Evolutionary conservation across 768 basidiomycete genomes (phyloP).

Genomic region (Strobilomyces confusus): DNA sequence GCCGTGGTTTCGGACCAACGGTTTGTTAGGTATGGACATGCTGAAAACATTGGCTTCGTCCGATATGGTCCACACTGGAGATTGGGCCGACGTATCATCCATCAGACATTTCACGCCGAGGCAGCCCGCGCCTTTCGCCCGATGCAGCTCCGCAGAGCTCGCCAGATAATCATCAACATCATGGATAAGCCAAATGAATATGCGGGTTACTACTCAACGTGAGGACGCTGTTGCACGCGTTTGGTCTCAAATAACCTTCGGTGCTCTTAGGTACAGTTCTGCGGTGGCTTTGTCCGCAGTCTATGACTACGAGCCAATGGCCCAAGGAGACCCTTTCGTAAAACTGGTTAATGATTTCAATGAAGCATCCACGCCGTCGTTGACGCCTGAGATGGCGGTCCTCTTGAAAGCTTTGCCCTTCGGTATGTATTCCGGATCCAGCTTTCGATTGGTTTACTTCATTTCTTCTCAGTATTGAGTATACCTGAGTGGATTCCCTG

Average conservation of each 20-base stretch:
- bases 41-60: not conserved
- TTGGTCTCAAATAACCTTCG: not conserved
- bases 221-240: not conserved
- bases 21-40: too few species aligned
- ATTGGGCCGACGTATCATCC: constrained; percentile 12
- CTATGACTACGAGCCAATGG: constrained; percentile 15
- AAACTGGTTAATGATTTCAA: constrained; percentile 1
- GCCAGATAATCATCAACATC: constrained; percentile 3
- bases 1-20: not conserved
- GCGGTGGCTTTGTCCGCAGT: constrained; percentile 14
- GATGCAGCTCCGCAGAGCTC: constrained; percentile 9
- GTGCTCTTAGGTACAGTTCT: not conserved
- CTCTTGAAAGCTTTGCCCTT: not conserved
- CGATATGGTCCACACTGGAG: constrained; percentile 4
- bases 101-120: constrained; percentile 12
- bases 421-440: too few species aligned
- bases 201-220: constrained; percentile 5
- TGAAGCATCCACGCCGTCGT: not conserved
- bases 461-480: too few species aligned
- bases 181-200: constrained; percentile 4
- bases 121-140: constrained; percentile 6
- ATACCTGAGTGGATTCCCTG: too few species aligned
- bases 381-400: constrained; percentile 10
- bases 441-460: too few species aligned
- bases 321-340: not conserved